These are phyloP conservation scores for Pseudocercospora ulei DNA, from an alignment of 2,329 filamentous ascomycete species.

Conservation along the genomic window DNA sequence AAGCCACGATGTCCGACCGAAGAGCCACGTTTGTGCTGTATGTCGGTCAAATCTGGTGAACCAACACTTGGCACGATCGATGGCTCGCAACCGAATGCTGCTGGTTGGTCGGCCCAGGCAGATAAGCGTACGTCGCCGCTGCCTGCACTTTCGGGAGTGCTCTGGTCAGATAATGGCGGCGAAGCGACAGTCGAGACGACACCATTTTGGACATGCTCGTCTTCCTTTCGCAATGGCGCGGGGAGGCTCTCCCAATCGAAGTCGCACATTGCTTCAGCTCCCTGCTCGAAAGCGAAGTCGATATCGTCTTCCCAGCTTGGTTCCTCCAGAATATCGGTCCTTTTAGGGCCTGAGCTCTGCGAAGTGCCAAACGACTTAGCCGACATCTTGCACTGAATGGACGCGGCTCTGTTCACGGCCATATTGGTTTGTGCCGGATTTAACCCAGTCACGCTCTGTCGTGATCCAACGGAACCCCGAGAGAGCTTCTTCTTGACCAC, in stretches of 20 bases:
- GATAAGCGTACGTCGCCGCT: slow-evolving; percentile 22
- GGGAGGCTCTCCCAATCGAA: slow-evolving; percentile 46
- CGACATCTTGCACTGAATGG: slow-evolving; percentile 14
- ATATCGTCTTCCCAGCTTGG: slow-evolving; percentile 53
- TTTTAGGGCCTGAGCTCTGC: slow-evolving; percentile 12
- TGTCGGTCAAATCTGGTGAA: slow-evolving; percentile 2
- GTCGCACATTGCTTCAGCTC: slow-evolving; percentile 51
- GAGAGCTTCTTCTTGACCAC: slow-evolving; percentile 12
- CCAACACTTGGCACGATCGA: slow-evolving; percentile 3
- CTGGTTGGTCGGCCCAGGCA: slow-evolving; percentile 18
- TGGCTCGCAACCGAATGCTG: slow-evolving; percentile 13
- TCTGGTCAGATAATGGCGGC: slow-evolving; percentile 16
- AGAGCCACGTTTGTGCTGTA: slow-evolving; percentile 21
- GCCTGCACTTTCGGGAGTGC: slow-evolving; percentile 11
- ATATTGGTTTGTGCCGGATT: slow-evolving; percentile 14
- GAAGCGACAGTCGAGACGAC: background rate
- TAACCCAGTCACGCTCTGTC: slow-evolving; percentile 10
- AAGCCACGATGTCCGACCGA: slow-evolving; percentile 32
- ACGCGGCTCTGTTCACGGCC: slow-evolving; percentile 10
- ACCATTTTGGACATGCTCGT: slow-evolving; percentile 9
- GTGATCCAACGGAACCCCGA: slow-evolving; percentile 8
- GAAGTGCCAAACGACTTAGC: slow-evolving; percentile 16
- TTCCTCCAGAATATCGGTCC: slow-evolving; percentile 30
- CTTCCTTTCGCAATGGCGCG: slow-evolving; percentile 9
- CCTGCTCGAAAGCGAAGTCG: slow-evolving; percentile 54